Conservation (phyloP, 129 eudicot genomes). For the Mikania micrantha region DNA sequence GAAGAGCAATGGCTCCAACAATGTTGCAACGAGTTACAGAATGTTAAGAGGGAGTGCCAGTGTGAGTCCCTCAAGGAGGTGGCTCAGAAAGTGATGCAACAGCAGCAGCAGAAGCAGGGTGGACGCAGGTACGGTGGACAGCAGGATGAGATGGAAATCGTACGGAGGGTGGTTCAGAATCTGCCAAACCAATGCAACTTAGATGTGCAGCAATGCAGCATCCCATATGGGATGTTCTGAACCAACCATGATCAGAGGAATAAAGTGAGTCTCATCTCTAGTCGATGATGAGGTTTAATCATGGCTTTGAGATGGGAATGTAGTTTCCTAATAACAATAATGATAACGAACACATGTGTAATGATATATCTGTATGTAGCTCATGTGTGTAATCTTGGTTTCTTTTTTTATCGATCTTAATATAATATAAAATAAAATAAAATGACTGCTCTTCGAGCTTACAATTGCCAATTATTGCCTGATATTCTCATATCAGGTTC, state of each 20-base stretch:
- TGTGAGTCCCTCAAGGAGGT: neutral
- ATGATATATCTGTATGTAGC: too few relatives aligned
- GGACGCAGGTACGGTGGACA: neutral
- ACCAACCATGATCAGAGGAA: too few relatives aligned
- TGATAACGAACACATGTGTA: too few relatives aligned
- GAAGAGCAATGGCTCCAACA: neutral
- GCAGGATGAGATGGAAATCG: neutral
- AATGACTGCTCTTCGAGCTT: too few relatives aligned
- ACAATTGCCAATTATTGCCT: too few relatives aligned
- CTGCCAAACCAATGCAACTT: neutral
- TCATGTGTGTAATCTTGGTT: too few relatives aligned
- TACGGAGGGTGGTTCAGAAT: neutral
- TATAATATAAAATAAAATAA: too few relatives aligned
- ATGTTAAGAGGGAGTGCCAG: neutral
- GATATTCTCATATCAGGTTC: too few relatives aligned
- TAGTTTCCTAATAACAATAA: neutral
- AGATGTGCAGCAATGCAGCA: neutral
- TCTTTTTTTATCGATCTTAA: too few relatives aligned
- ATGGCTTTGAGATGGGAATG: neutral
- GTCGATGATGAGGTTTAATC: neutral
- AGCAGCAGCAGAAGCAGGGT: neutral
- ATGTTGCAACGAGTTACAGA: constrained; percentile 21
- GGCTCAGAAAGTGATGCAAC: neutral
- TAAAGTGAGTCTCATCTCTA: neutral
- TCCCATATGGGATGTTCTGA: too few relatives aligned